A percentile compares a stretch with the other conserved stretches of the same genome.
These are phyloP conservation scores for Fusarium pilosicola DNA, from an alignment of 2,329 filamentous ascomycete genomes.

Conservation along the genomic window DNA sequence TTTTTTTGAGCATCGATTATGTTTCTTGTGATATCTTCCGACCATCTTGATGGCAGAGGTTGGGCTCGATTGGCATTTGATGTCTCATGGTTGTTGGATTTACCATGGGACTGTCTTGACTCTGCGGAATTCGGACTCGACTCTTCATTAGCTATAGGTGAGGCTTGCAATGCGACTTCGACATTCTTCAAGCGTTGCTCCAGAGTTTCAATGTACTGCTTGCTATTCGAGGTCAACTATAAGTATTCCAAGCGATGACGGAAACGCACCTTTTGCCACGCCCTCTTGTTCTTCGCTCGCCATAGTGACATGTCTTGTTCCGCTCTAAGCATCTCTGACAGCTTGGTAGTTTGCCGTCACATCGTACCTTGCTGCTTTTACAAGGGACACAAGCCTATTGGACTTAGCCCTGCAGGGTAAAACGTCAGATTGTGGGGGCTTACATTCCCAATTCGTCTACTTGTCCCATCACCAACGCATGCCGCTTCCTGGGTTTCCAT, in stretches of 20 bases:
- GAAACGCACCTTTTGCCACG: neutral
- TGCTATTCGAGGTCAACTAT: neutral
- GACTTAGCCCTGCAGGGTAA: neutral
- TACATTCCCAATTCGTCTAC: neutral
- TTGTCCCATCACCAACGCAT: too few species aligned
- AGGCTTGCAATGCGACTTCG: neutral
- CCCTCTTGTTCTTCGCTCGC: neutral
- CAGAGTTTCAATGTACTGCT: neutral
- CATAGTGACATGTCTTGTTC: neutral
- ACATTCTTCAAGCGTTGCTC: neutral
- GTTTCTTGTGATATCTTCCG: neutral
- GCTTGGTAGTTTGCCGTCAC: neutral
- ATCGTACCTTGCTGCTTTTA: neutral
- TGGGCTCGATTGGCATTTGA: neutral
- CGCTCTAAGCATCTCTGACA: neutral
- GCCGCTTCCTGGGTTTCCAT: neutral
- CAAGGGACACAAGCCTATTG: neutral
- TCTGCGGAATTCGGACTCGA: accelerated
- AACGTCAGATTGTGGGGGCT: neutral
- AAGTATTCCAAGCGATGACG: accelerated
- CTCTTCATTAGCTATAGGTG: accelerated
- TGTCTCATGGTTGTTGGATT: accelerated
- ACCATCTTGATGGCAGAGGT: neutral
- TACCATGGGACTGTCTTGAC: accelerated
- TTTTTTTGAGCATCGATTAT: neutral